Percentiles rank a stretch among this genome's conserved stretches.
Evolutionary conservation across 306 rosid genomes (phyloP).

Genomic region (Quercus bicolor): DNA sequence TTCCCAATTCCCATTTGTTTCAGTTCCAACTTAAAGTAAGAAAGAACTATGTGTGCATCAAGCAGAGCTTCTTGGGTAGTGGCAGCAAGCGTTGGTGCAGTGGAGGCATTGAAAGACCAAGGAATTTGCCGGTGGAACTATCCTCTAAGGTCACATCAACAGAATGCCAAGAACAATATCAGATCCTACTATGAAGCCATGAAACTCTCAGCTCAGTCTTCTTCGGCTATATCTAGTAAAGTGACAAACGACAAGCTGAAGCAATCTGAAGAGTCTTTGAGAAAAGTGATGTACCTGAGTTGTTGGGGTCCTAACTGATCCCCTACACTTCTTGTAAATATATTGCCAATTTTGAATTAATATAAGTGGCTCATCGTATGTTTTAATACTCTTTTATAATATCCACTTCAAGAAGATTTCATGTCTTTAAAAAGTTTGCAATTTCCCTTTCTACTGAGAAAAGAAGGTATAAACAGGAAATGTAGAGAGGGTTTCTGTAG

Average conservation of each 20-base stretch:
- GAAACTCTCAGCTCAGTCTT: not conserved
- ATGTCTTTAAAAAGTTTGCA: too few species aligned
- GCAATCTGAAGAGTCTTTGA: constrained; percentile 24
- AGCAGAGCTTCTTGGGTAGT: constrained; percentile 20
- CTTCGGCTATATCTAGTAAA: constrained; percentile 12
- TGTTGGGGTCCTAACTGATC: constrained; percentile 25
- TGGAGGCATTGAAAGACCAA: constrained; percentile 32
- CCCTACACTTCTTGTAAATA: not conserved
- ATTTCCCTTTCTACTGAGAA: too few species aligned
- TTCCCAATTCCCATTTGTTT: not conserved
- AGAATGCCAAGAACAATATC: constrained; percentile 20
- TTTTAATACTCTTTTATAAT: too few species aligned
- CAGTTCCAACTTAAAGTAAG: not conserved
- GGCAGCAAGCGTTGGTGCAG: constrained; percentile 29
- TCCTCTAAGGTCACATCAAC: constrained; percentile 18
- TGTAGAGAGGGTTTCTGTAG: too few species aligned
- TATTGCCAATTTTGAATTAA: not conserved
- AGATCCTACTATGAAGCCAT: constrained; percentile 19
- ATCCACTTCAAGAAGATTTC: too few species aligned
- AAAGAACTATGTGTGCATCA: constrained; percentile 16
- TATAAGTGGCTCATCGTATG: too few species aligned
- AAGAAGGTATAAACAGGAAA: too few species aligned
- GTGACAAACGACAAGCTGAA: constrained; percentile 1
- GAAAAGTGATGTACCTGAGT: constrained; percentile 24
- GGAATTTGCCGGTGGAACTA: constrained; percentile 29